phyloP scores from a whole-genome alignment of 331 rosid species.

The Spiraea crenata region DNA sequence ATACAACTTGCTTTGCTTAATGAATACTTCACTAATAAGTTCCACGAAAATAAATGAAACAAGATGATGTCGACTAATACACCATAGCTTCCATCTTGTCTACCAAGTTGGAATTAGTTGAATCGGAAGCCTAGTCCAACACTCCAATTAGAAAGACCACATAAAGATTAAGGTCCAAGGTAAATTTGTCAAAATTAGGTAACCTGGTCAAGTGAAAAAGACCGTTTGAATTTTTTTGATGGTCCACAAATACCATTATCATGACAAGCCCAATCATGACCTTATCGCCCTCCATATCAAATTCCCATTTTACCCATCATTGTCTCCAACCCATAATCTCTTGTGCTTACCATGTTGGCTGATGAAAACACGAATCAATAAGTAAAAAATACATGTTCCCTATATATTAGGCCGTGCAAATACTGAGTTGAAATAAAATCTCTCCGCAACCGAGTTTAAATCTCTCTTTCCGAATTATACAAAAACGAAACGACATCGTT shows the following conservation, averaged over 20 bases:
- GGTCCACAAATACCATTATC: slow-evolving; percentile 14
- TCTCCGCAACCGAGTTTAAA: too few species aligned
- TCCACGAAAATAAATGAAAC: too few species aligned
- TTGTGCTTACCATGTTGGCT: neutral
- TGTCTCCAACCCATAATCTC: neutral
- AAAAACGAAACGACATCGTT: slow-evolving; percentile 23
- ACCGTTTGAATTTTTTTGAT: slow-evolving; percentile 20
- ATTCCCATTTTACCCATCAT: slow-evolving; percentile 10
- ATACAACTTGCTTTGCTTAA: too few species aligned
- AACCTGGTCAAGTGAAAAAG: slow-evolving; percentile 1
- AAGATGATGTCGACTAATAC: too few species aligned
- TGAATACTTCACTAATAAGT: too few species aligned
- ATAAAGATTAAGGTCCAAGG: neutral
- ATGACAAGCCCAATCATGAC: slow-evolving; percentile 12
- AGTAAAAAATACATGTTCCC: neutral
- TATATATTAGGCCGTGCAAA: too few species aligned
- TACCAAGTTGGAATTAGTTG: neutral
- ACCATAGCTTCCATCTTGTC: neutral
- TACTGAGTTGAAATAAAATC: too few species aligned
- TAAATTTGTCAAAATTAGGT: neutral
- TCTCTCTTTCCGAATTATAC: too few species aligned
- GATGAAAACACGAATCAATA: neutral
- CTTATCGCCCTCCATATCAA: slow-evolving; percentile 6
- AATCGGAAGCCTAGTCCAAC: neutral
- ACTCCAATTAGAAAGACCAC: neutral